These are phyloP conservation scores for Penicillium verhagenii DNA, from an alignment of 495 filamentous ascomycete species.

Conservation along the genomic window DNA sequence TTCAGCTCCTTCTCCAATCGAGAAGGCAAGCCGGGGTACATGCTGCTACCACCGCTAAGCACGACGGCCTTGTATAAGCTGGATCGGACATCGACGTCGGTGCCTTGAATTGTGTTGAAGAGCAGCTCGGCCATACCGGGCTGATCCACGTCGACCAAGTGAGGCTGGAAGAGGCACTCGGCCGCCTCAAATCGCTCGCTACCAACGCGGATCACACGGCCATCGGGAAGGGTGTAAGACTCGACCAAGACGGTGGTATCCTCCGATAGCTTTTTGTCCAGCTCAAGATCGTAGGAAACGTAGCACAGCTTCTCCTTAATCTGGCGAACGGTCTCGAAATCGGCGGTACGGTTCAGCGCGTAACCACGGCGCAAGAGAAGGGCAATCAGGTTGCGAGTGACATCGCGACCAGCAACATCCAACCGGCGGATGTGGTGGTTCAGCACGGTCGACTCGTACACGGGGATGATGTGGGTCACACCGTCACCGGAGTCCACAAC, in stretches of 20 bases:
- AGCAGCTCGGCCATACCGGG: slow-evolving; percentile 94
- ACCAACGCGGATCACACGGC: slow-evolving; percentile 91
- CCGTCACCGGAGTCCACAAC: slow-evolving; percentile 98
- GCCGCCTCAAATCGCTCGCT: slow-evolving; percentile 97
- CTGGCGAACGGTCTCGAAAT: slow-evolving; percentile 98
- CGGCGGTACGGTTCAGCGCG: slow-evolving; percentile 94
- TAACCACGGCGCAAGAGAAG: slow-evolving; percentile 94
- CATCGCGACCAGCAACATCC: slow-evolving; percentile 94
- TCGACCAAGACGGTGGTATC: slow-evolving; percentile 98
- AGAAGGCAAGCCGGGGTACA: slow-evolving; percentile 96
- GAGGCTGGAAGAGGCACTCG: slow-evolving; percentile 98
- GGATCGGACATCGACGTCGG: slow-evolving; percentile 90
- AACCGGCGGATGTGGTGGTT: slow-evolving; percentile 93
- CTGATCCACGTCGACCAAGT: slow-evolving; percentile 96
- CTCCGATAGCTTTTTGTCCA: slow-evolving; percentile 93
- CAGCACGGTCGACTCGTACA: slow-evolving; percentile 95
- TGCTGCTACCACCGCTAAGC: slow-evolving; percentile 92
- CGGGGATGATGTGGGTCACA: slow-evolving; percentile 97
- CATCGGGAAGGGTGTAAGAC: slow-evolving; percentile 94
- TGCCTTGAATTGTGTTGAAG: slow-evolving; percentile 96
- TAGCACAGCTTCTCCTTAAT: slow-evolving; percentile 99
- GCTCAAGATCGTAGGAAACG: slow-evolving; percentile 95
- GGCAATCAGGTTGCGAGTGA: slow-evolving; percentile 94
- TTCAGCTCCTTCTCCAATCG: slow-evolving; percentile 97
- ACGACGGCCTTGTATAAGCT: slow-evolving; percentile 97